A percentile compares a stretch with the other conserved stretches of the same genome.
phyloP scores from a whole-genome alignment of 2,329 filamentous ascomycete genomes.

The Claviceps maximensis region DNA sequence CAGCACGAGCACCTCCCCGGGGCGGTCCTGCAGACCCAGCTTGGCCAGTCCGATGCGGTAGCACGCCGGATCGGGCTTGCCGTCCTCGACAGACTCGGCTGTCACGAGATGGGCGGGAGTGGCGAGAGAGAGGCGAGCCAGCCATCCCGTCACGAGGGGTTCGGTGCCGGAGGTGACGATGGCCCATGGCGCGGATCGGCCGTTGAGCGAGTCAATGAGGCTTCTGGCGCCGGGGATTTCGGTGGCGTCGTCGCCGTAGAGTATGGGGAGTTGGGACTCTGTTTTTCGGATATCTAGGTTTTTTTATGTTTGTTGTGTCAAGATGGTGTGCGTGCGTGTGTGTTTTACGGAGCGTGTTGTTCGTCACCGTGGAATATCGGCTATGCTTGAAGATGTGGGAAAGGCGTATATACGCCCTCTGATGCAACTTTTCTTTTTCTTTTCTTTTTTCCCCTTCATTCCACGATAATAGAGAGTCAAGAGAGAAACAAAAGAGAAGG shows the following conservation, averaged over 20 bases:
- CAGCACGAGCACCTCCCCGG: conserved; percentile 54
- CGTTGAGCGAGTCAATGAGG: conserved; percentile 54
- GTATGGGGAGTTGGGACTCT: conserved; percentile 64
- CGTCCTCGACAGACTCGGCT: conserved; percentile 60
- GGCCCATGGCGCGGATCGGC: conserved; percentile 58
- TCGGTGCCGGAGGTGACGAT: conserved; percentile 68
- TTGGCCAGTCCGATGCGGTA: conserved; percentile 55
- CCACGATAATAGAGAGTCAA: too few relatives aligned
- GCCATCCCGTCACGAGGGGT: conserved; percentile 59
- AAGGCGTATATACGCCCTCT: too few relatives aligned
- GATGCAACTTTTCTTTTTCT: too few relatives aligned
- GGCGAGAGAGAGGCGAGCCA: conserved; percentile 51
- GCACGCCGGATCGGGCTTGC: conserved; percentile 67
- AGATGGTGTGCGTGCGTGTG: too few relatives aligned
- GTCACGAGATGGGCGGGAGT: conserved; percentile 54
- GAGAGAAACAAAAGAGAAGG: too few relatives aligned
- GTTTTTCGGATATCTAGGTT: conserved; percentile 59
- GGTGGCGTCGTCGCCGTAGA: conserved; percentile 63
- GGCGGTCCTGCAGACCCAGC: conserved; percentile 37
- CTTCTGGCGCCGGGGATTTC: conserved; percentile 75
- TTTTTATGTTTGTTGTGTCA: not conserved
- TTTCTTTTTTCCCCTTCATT: too few relatives aligned
- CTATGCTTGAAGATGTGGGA: too few relatives aligned
- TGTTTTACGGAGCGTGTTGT: too few relatives aligned
- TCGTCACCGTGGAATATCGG: too few relatives aligned